phyloP scores from a whole-genome alignment of 2,329 filamentous ascomycete genomes.

The Arthrobotrys entomopaga region DNA sequence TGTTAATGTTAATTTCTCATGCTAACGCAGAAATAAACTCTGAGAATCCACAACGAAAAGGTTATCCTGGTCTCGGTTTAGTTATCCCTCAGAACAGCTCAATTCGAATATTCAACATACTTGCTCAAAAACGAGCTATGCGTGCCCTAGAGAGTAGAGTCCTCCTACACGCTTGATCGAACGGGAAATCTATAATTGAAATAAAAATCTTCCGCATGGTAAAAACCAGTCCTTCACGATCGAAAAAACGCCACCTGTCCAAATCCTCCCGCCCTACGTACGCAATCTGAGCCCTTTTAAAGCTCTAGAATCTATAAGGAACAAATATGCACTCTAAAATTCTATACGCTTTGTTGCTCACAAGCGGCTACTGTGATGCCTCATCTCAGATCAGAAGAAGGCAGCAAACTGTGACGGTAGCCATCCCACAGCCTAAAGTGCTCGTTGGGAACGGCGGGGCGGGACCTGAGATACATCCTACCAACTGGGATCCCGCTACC shows the following conservation, averaged over 20 bases:
- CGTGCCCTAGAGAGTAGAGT: too few relatives aligned
- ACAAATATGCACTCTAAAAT: slow-evolving; percentile 11
- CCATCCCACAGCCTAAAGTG: slow-evolving; percentile 6
- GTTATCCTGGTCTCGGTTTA: too few relatives aligned
- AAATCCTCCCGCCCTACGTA: too few relatives aligned
- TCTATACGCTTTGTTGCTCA: slow-evolving; percentile 25
- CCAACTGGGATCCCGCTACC: too few relatives aligned
- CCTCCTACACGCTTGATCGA: not conserved
- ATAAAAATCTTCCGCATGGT: too few relatives aligned
- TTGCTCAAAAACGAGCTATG: slow-evolving; percentile 19
- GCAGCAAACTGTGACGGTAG: slow-evolving; percentile 19
- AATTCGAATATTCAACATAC: slow-evolving; percentile 10
- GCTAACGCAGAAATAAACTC: slow-evolving; percentile 27
- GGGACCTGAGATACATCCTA: too few relatives aligned
- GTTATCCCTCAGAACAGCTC: slow-evolving; percentile 27
- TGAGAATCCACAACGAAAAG: not conserved
- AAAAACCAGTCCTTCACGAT: too few relatives aligned
- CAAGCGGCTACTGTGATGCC: slow-evolving; percentile 14
- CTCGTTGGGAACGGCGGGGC: not conserved
- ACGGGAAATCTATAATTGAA: not conserved
- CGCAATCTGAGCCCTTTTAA: not conserved
- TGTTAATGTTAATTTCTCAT: slow-evolving; percentile 13
- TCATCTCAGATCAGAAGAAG: slow-evolving; percentile 27
- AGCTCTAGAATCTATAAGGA: slow-evolving; percentile 7
- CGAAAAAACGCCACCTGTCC: too few relatives aligned